Base-by-base conservation (phyloP, 805 yeast genomes). In the Yarrowia sp. region DNA sequence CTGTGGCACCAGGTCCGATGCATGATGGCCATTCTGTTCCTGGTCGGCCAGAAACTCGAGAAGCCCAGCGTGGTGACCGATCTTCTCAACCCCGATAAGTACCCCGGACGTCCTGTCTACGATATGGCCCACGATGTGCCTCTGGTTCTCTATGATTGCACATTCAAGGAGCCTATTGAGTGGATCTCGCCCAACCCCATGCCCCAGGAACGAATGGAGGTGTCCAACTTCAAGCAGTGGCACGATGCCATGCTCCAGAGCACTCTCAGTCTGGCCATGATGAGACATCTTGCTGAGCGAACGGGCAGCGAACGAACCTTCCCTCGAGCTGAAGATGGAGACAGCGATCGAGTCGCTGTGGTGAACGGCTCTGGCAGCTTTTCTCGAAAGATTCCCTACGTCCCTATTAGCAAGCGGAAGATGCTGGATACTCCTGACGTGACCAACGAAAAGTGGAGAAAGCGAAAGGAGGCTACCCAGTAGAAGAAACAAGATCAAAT, bases 1-100 rank as follows among this genome's bases (percentile, higher is more conserved):
- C 78, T 95, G 68, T 95, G 98, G 98, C 98, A 95, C 76, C 99
- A 95, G 77, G 99, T 95, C 19, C 84, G 99, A 68, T 92, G 97
- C 72, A 95, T 95, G 95, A 85, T 92, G 80, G 97, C 97, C 0
- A 81, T 90, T 12, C 76, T 95, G 68, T 85, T 95, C 66, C 77
- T 89, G 30, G 87, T 92, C 9, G 99, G 97, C 0, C 97, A 92
- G 76, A 80, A 81, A 15, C 81, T 85, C 20, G 99, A 95, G 76
- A 68, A 75, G 0, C 88, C 92, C 0, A 73, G 76, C 0, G 76
- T 92, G 0, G 80, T 95, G 1, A 76, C 77, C 13, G 83, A 85
- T 2, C 78, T 95, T 69, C 76, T 93, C 52, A 84, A 94, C 72
- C 78, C 85, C 0, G 81, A 80, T 4, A 79, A 77, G 46, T 78